Evolutionary conservation across 345 rosid species (phyloP).

Genomic region (Salix purpurea): DNA sequence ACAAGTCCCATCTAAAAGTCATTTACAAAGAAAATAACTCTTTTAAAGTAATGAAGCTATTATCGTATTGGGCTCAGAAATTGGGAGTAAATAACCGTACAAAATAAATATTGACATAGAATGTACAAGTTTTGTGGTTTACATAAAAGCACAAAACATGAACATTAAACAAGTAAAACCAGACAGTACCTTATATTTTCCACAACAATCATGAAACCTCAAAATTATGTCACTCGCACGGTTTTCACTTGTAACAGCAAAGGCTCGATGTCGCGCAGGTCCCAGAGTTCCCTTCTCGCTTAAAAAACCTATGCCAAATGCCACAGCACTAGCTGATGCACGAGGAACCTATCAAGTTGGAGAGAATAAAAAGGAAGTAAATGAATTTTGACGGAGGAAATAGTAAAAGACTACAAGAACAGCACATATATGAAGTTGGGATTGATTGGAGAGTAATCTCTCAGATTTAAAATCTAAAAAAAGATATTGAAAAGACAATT

Average conservation of each 20-base stretch:
- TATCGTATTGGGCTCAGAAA: background rate
- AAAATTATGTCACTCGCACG: slow-evolving; percentile 83
- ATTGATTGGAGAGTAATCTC: background rate
- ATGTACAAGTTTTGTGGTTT: background rate
- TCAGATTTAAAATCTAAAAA: background rate
- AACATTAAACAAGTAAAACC: slow-evolving; percentile 1
- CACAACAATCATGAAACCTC: slow-evolving; percentile 78
- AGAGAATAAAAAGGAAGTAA: background rate
- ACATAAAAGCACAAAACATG: background rate
- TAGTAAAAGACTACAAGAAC: background rate
- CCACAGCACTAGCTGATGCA: slow-evolving; percentile 96
- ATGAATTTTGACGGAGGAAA: background rate
- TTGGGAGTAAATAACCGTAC: background rate
- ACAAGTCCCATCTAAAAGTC: background rate
- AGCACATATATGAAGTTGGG: background rate
- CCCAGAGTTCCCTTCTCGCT: slow-evolving; percentile 76
- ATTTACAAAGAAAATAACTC: background rate
- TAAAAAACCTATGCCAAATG: slow-evolving; percentile 96
- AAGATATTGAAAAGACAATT: background rate
- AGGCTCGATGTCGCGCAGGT: slow-evolving; percentile 71
- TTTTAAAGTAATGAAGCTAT: background rate
- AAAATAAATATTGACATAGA: background rate
- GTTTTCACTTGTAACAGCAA: slow-evolving; percentile 83
- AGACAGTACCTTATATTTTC: slow-evolving; percentile 72
- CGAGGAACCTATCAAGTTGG: slow-evolving; percentile 61